Evolutionary conservation across 305 asterid species (phyloP).

Genomic region (Euphrasia arctica): DNA sequence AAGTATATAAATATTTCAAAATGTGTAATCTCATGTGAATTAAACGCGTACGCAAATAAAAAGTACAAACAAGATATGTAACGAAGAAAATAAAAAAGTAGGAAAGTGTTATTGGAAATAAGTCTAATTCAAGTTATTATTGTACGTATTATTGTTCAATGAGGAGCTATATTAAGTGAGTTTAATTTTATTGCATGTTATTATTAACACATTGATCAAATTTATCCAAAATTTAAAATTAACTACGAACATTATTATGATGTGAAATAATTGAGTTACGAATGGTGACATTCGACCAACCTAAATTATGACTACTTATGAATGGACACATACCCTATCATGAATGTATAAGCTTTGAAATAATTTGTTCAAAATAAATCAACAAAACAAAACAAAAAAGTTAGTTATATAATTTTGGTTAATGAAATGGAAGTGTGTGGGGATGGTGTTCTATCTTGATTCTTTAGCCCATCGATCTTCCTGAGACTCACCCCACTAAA

Average conservation of each 20-base stretch:
- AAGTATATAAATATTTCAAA: no score
- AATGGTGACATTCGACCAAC: constrained; percentile 41
- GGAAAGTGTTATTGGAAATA: no score
- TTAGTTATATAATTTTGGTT: constrained; percentile 1
- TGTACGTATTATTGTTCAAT: no score
- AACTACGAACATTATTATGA: background rate
- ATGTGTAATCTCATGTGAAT: no score
- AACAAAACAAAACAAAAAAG: constrained; percentile 19
- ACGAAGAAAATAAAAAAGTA: no score
- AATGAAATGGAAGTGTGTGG: constrained; percentile 1
- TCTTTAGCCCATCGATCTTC: constrained; percentile 20
- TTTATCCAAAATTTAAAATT: no score
- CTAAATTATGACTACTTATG: constrained; percentile 33
- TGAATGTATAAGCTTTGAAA: background rate
- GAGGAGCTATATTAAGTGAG: no score
- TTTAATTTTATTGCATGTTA: no score
- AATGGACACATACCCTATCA: constrained; percentile 26
- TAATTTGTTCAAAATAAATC: constrained; percentile 13
- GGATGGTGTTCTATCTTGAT: background rate
- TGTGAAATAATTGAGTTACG: constrained; percentile 37
- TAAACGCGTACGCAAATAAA: no score
- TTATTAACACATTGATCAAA: no score
- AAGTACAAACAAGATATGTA: no score
- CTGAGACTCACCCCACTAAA: background rate
- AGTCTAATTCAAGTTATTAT: no score